Evolutionary conservation across 805 yeast species (phyloP), one percentile per base, ranked within the genome.

Genomic region (Kazachstania taianensis): DNA sequence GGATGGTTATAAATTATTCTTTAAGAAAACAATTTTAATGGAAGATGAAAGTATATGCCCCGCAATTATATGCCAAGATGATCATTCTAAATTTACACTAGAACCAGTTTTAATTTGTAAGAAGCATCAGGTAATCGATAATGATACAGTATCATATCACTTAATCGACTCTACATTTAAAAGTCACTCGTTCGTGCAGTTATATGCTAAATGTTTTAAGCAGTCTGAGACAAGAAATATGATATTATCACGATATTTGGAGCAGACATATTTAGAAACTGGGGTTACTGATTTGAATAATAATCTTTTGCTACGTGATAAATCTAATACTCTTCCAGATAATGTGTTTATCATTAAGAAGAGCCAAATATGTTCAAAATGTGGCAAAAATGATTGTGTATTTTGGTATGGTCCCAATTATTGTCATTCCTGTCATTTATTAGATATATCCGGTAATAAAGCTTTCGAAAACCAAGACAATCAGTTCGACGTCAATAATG

Each of bases 401-500:
- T 48, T 33, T 26, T 53, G 59, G 59, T 47, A 43, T 33, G 32
- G 30, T 7, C 25, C 39, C 7, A 18, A 32, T 7, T 31, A 45
- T n/a, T 49, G 51, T 22, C 50, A 50, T 31, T 16, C 39, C 10
- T 52, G 53, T 30, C 43, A 44, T 24, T 18, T 46, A 24, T 36
- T 7, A 7, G 13, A 31, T 20, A 5, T 29, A 29, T 16, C 15
- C 3, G 13, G n/a, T n/a, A n/a, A n/a, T n/a, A n/a, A n/a, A n/a
- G n/a, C n/a, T n/a, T n/a, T n/a, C n/a, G n/a, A n/a, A n/a, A n/a
- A n/a, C n/a, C n/a, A n/a, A n/a, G n/a, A n/a, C n/a, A n/a, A n/a
- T n/a, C n/a, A n/a, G n/a, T n/a, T n/a, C n/a, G n/a, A n/a, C n/a
- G n/a, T n/a, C n/a, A n/a, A n/a, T n/a, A n/a, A n/a, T n/a, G n/a